Conservation (phyloP, 768 basidiomycete genomes). For the Paxillus involutus region DNA sequence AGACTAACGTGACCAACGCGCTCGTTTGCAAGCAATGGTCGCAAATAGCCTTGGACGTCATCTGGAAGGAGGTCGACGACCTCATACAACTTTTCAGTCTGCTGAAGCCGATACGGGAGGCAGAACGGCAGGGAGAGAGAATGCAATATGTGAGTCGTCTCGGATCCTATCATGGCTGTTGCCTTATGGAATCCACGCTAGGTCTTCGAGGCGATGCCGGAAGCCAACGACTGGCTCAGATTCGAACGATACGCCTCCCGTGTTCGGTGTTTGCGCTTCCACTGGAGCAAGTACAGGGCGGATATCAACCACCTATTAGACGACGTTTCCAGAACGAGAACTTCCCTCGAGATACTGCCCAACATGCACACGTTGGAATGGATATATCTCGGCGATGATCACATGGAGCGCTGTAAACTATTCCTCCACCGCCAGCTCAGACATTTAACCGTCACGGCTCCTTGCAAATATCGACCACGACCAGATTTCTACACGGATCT, state of each 20-base stretch:
- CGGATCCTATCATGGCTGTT: background rate
- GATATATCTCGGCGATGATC: constrained; percentile 27
- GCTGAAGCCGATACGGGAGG: constrained; percentile 43
- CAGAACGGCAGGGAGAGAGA: constrained; percentile 1
- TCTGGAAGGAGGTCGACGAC: constrained; percentile 57
- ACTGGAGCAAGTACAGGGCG: constrained; percentile 10
- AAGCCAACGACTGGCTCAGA: constrained; percentile 52
- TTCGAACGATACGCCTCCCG: constrained; percentile 55
- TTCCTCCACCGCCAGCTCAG: constrained; percentile 61
- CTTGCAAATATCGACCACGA: constrained; percentile 11
- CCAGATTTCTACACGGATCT: constrained; percentile 37
- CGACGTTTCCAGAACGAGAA: constrained; percentile 56
- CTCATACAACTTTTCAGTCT: constrained; percentile 45
- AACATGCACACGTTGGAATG: constrained; percentile 53
- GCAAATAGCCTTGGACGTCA: constrained; percentile 51
- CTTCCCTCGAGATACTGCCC: constrained; percentile 52
- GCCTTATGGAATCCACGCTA: constrained; percentile 17
- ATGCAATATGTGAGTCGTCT: constrained; percentile 20
- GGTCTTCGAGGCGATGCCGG: constrained; percentile 42
- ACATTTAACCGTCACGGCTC: constrained; percentile 33
- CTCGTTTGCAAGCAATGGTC: constrained; percentile 62
- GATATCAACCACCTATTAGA: constrained; percentile 35
- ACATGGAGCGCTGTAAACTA: constrained; percentile 41
- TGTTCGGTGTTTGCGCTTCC: constrained; percentile 39
- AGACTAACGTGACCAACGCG: constrained; percentile 44